These are phyloP conservation scores for Capillidium heterosporum DNA, from an alignment of 371 early-diverging fungal species.

Conservation along the genomic window DNA sequence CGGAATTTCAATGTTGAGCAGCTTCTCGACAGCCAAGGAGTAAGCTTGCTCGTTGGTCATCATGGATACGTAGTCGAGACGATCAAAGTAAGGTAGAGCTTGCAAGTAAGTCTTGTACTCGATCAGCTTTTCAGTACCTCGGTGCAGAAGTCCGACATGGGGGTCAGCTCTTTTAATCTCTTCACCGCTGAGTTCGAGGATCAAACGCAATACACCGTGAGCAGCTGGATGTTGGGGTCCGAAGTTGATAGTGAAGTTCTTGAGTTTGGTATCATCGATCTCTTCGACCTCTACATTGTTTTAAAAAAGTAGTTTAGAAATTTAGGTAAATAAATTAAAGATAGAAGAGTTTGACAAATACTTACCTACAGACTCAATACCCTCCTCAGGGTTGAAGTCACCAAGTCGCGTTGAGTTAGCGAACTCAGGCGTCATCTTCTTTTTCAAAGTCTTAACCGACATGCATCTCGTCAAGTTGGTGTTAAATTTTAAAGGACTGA, in stretches of 20 bases:
- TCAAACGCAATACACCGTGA: slow-evolving; percentile 95
- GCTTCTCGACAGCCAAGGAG: slow-evolving; percentile 90
- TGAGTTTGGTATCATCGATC: slow-evolving; percentile 33
- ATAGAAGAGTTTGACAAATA: background rate
- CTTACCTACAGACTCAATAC: background rate
- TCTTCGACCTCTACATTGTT: slow-evolving; percentile 12
- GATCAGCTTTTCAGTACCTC: slow-evolving; percentile 95
- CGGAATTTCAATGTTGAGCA: slow-evolving; percentile 92
- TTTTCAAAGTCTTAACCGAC: background rate
- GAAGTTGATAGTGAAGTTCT: slow-evolving; percentile 87
- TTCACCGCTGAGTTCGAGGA: slow-evolving; percentile 88
- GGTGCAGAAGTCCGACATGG: slow-evolving; percentile 90
- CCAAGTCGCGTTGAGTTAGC: background rate
- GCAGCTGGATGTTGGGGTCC: slow-evolving; percentile 99
- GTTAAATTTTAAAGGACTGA: no score
- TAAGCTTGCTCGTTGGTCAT: slow-evolving; percentile 92
- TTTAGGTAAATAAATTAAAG: background rate
- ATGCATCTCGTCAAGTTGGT: background rate
- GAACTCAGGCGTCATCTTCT: background rate
- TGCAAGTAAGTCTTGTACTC: slow-evolving; percentile 96
- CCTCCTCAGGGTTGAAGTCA: background rate
- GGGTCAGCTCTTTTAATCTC: slow-evolving; percentile 87
- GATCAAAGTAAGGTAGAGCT: slow-evolving; percentile 95
- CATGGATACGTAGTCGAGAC: slow-evolving; percentile 95
- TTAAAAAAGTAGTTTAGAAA: background rate